phyloP scores from a whole-genome alignment of 192 early-diverging fungal species.

The Paraglomus occultum region DNA sequence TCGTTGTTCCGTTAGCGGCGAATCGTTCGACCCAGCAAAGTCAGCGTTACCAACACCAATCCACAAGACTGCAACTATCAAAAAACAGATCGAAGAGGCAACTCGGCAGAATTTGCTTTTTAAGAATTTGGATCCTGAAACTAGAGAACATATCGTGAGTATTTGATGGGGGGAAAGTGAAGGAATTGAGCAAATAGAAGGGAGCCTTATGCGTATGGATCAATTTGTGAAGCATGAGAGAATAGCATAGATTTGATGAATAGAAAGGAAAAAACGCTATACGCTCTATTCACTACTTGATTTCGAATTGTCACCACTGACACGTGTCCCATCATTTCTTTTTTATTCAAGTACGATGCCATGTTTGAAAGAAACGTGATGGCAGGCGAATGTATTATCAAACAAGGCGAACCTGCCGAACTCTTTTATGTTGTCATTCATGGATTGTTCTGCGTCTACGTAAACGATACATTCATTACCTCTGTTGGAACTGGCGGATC shows the following conservation, averaged over 20 bases:
- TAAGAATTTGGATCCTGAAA: constrained; percentile 35
- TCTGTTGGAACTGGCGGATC: constrained; percentile 33
- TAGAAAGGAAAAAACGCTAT: no score
- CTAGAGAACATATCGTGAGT: constrained; percentile 38
- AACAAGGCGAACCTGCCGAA: constrained; percentile 43
- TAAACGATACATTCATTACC: constrained; percentile 29
- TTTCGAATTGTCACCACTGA: background rate
- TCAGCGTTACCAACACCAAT: background rate
- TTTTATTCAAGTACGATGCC: constrained; percentile 28
- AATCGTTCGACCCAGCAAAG: constrained; percentile 38
- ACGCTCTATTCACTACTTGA: background rate
- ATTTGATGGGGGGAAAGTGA: no score
- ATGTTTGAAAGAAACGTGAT: constrained; percentile 38
- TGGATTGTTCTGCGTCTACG: constrained; percentile 36
- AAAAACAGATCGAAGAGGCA: constrained; percentile 30
- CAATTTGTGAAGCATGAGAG: no score
- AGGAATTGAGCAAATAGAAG: no score
- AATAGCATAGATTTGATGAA: no score
- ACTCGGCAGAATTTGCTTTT: constrained; percentile 38
- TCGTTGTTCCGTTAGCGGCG: constrained; percentile 43
- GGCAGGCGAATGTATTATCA: constrained; percentile 32
- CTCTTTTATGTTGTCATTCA: constrained; percentile 41
- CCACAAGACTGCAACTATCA: constrained; percentile 30
- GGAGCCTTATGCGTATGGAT: no score
- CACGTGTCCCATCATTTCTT: background rate